Conservation (phyloP, 2,329 filamentous ascomycete species). For the Elsinoe australis region DNA sequence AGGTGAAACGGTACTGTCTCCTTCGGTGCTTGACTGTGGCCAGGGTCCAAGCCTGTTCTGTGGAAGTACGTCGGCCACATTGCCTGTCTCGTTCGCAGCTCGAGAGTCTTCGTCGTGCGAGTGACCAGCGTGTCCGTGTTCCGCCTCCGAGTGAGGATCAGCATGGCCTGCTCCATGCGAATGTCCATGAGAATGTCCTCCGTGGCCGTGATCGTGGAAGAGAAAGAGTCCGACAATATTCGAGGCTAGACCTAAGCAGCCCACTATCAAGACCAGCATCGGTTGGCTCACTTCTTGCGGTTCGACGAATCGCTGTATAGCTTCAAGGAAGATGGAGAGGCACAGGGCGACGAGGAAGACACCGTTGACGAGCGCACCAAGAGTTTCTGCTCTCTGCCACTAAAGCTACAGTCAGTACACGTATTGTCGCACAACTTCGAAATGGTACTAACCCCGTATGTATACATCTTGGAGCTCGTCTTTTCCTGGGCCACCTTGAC, state of each 20-base stretch:
- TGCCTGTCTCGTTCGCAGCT: conserved; percentile 51
- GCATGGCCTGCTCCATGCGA: conserved; percentile 24
- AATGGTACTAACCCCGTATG: conserved; percentile 67
- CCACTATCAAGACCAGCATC: conserved; percentile 80
- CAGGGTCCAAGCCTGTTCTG: conserved; percentile 52
- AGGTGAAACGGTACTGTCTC: conserved; percentile 19
- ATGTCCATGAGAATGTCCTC: conserved; percentile 45
- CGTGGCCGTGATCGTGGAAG: conserved; percentile 88
- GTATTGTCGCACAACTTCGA: background rate
- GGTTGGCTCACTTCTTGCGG: conserved; percentile 82
- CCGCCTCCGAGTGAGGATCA: conserved; percentile 40
- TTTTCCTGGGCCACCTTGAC: conserved; percentile 80
- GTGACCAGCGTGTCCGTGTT: conserved; percentile 47
- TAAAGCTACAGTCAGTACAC: conserved; percentile 33
- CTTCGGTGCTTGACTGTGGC: conserved; percentile 30
- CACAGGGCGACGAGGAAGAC: conserved; percentile 96
- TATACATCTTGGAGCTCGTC: conserved; percentile 78
- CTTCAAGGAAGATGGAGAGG: conserved; percentile 92
- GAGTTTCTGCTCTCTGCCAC: conserved; percentile 96
- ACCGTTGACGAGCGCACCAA: conserved; percentile 93
- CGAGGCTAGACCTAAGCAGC: conserved; percentile 73
- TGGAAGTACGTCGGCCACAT: conserved; percentile 55
- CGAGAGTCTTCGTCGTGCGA: conserved; percentile 38
- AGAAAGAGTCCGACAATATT: conserved; percentile 85
- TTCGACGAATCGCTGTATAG: conserved; percentile 83